phyloP scores from a whole-genome alignment of 805 yeast species.

The Lipomyces mesembrius region DNA sequence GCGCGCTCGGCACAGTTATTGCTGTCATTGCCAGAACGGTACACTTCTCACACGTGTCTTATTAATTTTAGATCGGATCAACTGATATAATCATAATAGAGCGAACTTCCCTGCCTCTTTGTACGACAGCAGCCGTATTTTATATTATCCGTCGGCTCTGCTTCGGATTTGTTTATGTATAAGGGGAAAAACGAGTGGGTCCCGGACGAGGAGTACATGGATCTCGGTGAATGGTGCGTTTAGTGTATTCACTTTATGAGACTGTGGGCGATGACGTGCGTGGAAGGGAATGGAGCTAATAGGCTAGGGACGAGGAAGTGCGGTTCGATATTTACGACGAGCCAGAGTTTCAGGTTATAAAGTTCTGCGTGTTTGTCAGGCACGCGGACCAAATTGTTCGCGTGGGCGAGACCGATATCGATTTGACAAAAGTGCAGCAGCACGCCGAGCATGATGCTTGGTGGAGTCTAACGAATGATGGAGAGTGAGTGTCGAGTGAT shows the following conservation, averaged over 20 bases:
- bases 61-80: not conserved
- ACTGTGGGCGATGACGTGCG: not conserved
- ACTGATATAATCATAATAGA: not conserved
- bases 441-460: not conserved
- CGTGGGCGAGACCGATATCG: not conserved
- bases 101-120: not conserved
- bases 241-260: not conserved
- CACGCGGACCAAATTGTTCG: not conserved
- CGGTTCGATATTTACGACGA: slow-evolving; percentile 1
- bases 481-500: not conserved
- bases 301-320: not conserved
- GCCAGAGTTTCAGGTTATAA: not conserved
- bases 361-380: not conserved
- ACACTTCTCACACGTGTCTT: not conserved
- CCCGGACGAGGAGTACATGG: not conserved
- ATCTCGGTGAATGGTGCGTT: slow-evolving; percentile 3
- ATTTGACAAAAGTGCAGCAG: not conserved
- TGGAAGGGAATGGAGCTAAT: not conserved
- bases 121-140: not conserved
- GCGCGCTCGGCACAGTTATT: not conserved
- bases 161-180: slow-evolving; percentile 1
- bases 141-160: not conserved
- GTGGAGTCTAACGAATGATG: not conserved
- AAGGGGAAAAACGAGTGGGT: not conserved
- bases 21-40: slow-evolving; percentile 1